These are phyloP conservation scores for Candolleomyces eurysporus DNA, from an alignment of 768 basidiomycete genomes.

Conservation along the genomic window DNA sequence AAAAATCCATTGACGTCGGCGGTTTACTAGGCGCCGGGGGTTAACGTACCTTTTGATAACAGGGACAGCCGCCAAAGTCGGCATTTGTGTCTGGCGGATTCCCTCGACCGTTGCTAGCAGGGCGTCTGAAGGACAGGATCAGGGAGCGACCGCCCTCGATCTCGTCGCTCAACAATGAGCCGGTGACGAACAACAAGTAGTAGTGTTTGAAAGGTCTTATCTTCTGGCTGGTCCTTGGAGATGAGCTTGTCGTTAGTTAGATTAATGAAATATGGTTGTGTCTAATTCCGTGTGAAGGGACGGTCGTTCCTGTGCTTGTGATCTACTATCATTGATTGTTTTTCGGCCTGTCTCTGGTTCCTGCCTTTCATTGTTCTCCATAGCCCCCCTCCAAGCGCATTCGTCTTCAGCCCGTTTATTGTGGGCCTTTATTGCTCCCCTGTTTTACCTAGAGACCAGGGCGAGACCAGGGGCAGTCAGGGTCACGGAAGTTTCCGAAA, in stretches of 20 bases:
- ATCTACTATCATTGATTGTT: too few species aligned
- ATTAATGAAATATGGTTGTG: not conserved
- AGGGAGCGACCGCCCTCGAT: slow-evolving; percentile 8
- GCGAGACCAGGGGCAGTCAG: slow-evolving; percentile 9
- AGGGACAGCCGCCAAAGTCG: not conserved
- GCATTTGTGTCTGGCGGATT: slow-evolving; percentile 10
- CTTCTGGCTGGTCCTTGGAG: not conserved
- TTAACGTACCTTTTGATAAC: not conserved
- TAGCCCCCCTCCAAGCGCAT: too few species aligned
- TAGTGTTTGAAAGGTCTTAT: not conserved
- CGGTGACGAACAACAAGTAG: not conserved
- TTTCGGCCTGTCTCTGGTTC: too few species aligned
- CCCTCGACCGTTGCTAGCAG: slow-evolving; percentile 8
- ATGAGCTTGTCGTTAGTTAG: not conserved
- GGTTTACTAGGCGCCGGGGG: not conserved
- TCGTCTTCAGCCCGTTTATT: too few species aligned
- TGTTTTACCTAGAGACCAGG: not conserved
- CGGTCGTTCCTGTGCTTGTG: not conserved
- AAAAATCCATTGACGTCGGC: not conserved
- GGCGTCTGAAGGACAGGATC: slow-evolving; percentile 11
- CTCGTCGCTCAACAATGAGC: slow-evolving; percentile 2
- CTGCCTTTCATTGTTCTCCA: too few species aligned
- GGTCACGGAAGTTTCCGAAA: slow-evolving; percentile 25
- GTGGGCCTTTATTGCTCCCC: too few species aligned
- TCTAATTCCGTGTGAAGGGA: not conserved